Percentiles rank a stretch among this genome's conserved stretches.
Conservation (phyloP, 2,329 filamentous ascomycete genomes). For the Ophiosphaerella narmari region DNA sequence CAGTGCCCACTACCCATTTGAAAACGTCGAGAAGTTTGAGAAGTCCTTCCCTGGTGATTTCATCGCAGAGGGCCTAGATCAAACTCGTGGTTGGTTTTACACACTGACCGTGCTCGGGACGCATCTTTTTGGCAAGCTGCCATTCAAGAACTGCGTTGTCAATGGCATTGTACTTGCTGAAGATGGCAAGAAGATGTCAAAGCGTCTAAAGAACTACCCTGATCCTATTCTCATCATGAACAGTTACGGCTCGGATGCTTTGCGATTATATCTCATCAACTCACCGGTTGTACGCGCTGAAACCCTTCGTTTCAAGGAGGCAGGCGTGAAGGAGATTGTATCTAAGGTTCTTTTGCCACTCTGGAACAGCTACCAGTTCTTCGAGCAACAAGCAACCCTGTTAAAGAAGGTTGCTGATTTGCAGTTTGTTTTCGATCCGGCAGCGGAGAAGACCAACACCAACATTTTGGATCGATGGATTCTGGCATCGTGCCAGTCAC, state of each 20-base stretch:
- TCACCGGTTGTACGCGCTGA: constrained; percentile 93
- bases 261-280: constrained; percentile 95
- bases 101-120: constrained; percentile 87
- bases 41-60: constrained; percentile 88
- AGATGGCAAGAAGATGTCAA: constrained; percentile 99
- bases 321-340: constrained; percentile 92
- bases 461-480: constrained; percentile 99
- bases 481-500: constrained; percentile 85
- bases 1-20: constrained; percentile 88
- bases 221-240: constrained; percentile 82
- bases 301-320: constrained; percentile 86
- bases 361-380: constrained; percentile 98
- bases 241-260: constrained; percentile 87
- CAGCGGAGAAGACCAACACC: constrained; percentile 73
- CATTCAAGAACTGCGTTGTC: constrained; percentile 95
- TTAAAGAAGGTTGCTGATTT: constrained; percentile 82
- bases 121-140: constrained; percentile 80
- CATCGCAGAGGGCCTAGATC: constrained; percentile 90
- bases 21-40: constrained; percentile 80
- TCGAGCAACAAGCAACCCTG: constrained; percentile 82
- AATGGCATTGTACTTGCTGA: constrained; percentile 93
- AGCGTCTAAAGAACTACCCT: constrained; percentile 94
- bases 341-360: constrained; percentile 87
- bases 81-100: constrained; percentile 97
- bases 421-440: constrained; percentile 78